Evolutionary conservation across 129 eudicot genomes (phyloP).

Genomic region (Lonicera japonica): DNA sequence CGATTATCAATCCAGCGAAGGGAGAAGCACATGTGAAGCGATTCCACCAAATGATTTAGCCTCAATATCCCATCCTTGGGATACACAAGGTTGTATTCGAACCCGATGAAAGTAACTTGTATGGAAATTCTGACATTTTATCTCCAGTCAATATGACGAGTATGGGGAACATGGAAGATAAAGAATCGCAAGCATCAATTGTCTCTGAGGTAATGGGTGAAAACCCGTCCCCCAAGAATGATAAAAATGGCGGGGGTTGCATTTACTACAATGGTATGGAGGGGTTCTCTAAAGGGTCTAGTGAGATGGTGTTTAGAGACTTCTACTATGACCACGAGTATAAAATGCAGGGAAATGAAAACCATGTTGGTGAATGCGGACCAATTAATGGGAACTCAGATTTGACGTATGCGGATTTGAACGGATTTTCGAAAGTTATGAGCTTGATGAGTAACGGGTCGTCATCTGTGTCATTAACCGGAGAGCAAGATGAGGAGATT

Average conservation of each 20-base stretch:
- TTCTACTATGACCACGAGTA: slow-evolving; percentile 13
- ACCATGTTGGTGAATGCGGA: slow-evolving; percentile 4
- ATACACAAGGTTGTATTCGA: slow-evolving; percentile 6
- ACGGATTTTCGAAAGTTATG: slow-evolving; percentile 16
- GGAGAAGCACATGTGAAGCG: neutral
- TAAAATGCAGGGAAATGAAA: slow-evolving; percentile 9
- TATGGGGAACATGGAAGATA: slow-evolving; percentile 14
- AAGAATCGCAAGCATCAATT: slow-evolving; percentile 24
- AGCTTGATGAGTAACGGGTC: slow-evolving; percentile 30
- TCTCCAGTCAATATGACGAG: no score
- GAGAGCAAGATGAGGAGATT: slow-evolving; percentile 22
- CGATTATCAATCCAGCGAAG: slow-evolving; percentile 2
- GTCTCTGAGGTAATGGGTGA: slow-evolving; percentile 19
- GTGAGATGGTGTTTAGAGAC: slow-evolving; percentile 31
- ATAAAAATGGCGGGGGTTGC: neutral
- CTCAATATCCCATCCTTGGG: slow-evolving; percentile 12
- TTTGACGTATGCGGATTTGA: slow-evolving; percentile 14
- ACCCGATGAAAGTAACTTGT: neutral
- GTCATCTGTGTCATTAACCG: slow-evolving; percentile 18
- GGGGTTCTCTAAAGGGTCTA: slow-evolving; percentile 18
- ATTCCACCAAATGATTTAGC: slow-evolving; percentile 10
- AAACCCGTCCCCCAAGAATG: slow-evolving; percentile 16
- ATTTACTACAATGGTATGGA: no score
- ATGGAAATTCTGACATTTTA: slow-evolving; percentile 4
- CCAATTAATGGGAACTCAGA: slow-evolving; percentile 1